Conservation (phyloP, 257 asterid species). For the Solanum raphanifolium region DNA sequence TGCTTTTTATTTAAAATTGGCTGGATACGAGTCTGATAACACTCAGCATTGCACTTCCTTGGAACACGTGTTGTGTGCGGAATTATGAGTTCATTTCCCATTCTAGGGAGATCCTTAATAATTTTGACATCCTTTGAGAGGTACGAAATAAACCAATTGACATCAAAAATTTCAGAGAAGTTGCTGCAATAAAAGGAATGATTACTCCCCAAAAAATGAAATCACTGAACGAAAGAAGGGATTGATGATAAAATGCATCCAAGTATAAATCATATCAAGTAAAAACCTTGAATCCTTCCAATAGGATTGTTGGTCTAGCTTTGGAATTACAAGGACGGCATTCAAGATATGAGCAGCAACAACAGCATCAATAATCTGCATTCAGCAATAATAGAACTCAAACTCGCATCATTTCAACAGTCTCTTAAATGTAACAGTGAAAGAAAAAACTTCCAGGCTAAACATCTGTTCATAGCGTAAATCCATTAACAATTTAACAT, state of each 20-base stretch:
- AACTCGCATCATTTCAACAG: background rate
- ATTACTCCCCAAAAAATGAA: background rate
- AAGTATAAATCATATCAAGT: background rate
- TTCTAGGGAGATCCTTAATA: slow-evolving; percentile 34
- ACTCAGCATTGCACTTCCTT: slow-evolving; percentile 46
- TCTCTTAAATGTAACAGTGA: background rate
- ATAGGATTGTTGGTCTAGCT: slow-evolving; percentile 55
- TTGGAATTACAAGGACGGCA: slow-evolving; percentile 60
- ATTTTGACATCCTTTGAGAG: slow-evolving; percentile 45
- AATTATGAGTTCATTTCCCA: slow-evolving; percentile 26
- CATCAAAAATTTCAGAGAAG: slow-evolving; percentile 68
- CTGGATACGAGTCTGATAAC: slow-evolving; percentile 49
- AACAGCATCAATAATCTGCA: slow-evolving; percentile 72
- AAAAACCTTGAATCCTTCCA: slow-evolving; percentile 71
- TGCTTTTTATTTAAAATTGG: slow-evolving; percentile 46
- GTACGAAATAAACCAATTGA: slow-evolving; percentile 39
- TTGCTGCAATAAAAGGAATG: slow-evolving; percentile 35
- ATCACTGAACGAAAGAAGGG: background rate
- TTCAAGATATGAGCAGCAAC: slow-evolving; percentile 70
- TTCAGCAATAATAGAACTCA: background rate
- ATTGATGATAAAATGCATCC: background rate
- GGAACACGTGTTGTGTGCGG: slow-evolving; percentile 42
- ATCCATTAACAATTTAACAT: background rate
- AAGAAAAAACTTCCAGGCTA: background rate
- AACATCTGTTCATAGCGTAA: background rate